Evolutionary conservation across 2,329 filamentous ascomycete genomes (phyloP).

Genomic region (Dendrostoma leiphaemia): DNA sequence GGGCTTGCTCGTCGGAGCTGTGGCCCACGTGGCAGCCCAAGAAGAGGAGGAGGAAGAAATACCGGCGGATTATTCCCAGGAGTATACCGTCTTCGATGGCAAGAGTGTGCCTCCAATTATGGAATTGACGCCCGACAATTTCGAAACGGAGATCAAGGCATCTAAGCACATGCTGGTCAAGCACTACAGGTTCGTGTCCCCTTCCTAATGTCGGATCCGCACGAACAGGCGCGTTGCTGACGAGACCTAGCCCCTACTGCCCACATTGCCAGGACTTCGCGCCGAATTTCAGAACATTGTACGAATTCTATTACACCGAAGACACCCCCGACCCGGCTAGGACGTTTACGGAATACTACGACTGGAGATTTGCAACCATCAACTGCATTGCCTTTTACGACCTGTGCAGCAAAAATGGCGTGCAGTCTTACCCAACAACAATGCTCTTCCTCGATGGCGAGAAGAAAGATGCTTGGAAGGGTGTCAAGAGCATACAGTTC

Average conservation of each 20-base stretch:
- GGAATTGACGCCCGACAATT: conserved; percentile 57
- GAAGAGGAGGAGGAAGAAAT: conserved; percentile 33
- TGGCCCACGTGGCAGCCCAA: conserved; percentile 33
- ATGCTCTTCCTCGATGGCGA: conserved; percentile 78
- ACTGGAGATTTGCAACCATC: conserved; percentile 82
- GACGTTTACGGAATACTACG: conserved; percentile 77
- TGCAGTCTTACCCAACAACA: conserved; percentile 74
- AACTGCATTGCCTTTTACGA: conserved; percentile 85
- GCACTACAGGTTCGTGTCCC: conserved; percentile 60
- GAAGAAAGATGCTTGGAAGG: conserved; percentile 60
- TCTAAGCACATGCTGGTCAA: conserved; percentile 56
- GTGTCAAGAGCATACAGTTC: conserved; percentile 63
- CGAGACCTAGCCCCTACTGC: conserved; percentile 53
- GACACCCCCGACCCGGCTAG: conserved; percentile 60
- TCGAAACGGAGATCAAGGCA: conserved; percentile 54
- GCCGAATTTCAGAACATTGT: conserved; percentile 85
- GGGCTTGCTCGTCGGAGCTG: conserved; percentile 44
- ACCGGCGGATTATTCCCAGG: conserved; percentile 29
- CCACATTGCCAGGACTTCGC: conserved; percentile 77
- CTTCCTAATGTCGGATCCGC: conserved; percentile 1
- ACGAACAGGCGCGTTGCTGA: conserved; percentile 19
- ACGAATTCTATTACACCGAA: conserved; percentile 93
- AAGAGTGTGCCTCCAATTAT: conserved; percentile 64
- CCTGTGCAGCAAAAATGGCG: conserved; percentile 66
- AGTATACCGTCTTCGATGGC: conserved; percentile 63